Evolutionary conservation across 305 asterid species (phyloP).

Genomic region (Fraxinus sp.): DNA sequence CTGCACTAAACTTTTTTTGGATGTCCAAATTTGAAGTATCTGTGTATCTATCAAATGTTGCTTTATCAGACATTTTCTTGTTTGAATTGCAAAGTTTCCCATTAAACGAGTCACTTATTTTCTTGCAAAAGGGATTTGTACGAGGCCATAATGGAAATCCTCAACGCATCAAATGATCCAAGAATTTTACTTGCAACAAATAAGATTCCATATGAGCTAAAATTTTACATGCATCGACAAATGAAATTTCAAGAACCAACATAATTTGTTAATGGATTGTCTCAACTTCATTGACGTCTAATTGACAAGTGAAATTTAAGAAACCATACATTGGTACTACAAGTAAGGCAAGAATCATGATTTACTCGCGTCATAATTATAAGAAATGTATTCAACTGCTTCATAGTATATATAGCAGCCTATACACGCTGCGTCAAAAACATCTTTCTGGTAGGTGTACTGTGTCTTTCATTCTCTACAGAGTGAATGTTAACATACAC

Average conservation of each 20-base stretch:
- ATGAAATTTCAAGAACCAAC: background rate
- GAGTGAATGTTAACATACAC: slow-evolving; percentile 17
- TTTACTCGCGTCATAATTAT: background rate
- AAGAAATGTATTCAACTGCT: background rate
- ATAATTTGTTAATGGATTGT: background rate
- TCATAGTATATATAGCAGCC: background rate
- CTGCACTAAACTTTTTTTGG: slow-evolving; percentile 4
- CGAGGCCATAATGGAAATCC: background rate
- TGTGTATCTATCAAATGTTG: background rate
- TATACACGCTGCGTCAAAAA: background rate
- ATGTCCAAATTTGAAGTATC: background rate
- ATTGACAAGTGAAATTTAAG: background rate
- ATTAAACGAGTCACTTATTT: background rate
- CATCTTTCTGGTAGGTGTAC: background rate
- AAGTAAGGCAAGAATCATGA: background rate
- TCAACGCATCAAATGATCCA: background rate
- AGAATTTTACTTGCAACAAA: background rate
- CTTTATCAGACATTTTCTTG: background rate
- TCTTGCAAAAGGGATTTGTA: background rate
- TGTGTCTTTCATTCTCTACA: slow-evolving; percentile 5
- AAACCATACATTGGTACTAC: background rate
- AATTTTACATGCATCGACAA: background rate
- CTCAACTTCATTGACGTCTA: background rate
- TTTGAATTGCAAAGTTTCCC: background rate
- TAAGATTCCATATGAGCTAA: background rate